Evolutionary conservation across 2,329 filamentous ascomycete genomes (phyloP), one percentile per base, ranked within the genome.

Genomic region (Talaromyces funiculosus): DNA sequence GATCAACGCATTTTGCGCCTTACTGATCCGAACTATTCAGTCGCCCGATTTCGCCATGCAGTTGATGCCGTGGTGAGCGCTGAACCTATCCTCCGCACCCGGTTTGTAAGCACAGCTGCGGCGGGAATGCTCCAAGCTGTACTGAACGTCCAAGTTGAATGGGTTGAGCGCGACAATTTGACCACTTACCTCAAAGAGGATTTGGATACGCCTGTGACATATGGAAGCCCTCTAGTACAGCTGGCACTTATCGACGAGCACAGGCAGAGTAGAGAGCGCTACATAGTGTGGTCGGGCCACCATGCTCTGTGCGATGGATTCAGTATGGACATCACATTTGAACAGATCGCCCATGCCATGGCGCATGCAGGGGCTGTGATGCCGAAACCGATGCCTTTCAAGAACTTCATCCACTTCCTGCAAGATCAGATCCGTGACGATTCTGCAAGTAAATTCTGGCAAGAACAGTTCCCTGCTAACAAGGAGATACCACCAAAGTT

Each of bases 271-370:
- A 20, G 38, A 20, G 38, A 42, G 38, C 38, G 38, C 38, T 42
- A 42, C 38, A 42, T 42, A 42, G 38, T 42, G 18, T 42, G 38
- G 38, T 42, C 38, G 38, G 38, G 38, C 38, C 38, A 81, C 80
- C 0, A 73, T 80, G 57, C 80, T 82, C 61, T 80, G 82, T 61
- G 79, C 78, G 10, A 69, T 82, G 5, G 82, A 81, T 51, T 51
- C 45, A 31, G 20, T 24, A 24, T 51, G 20, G 45, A 24, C 45
- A 51, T 51, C 45, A 51, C 45, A 51, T 51, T 51, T 51, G 45
- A 51, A 42, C 38, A 42, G 38, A 42, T 42, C 10, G 38, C 38
- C 18, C 18, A 42, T 42, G 38, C 38, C 18, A 42, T 42, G 38
- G 38, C 38, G 38, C 38, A 42, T 42, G 38, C 4, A 42, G 38